Base-by-base conservation (phyloP, 164 flowering plant genomes). In the Cinnamomum chago region DNA sequence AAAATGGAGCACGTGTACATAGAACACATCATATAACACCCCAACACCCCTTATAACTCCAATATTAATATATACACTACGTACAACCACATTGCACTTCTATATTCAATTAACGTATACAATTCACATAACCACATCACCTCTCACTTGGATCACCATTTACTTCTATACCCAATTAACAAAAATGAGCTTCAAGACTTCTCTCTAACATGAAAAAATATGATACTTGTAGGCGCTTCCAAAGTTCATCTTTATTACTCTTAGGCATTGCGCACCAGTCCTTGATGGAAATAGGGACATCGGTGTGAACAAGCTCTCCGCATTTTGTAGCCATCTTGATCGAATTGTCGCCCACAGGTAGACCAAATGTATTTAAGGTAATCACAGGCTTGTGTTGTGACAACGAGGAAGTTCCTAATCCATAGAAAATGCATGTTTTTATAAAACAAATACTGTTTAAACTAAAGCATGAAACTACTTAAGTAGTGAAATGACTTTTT, bases 311-410 rank as follows among this genome's bases (percentile, higher is more conserved):
- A 28, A 28, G 13, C 9, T 68, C 52, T 28, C 70, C 52, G 14
- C 70, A 14, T 40, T 50, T 68, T 68, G 70, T 20, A 68, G 70
- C 40, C 13, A 68, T 5, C 50, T 12, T 30, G 15, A 13, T 6
- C 40, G 70, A 68, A 50, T 68, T 5, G 3, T 68, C 70, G 12
- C 70, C 70, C 70, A 68, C 70, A 18, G 52, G 70, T 33, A 28
- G 28, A 28, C 28, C 28, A 28, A 28, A 28, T 28, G 28, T 3
- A 28, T 28, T 28, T 28, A 28, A 2, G 0, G 28, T 28, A 28
- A 28, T 28, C 28, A 28, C 28, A 28, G 28, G 28, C 28, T 28
- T 28, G 3, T 28, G 27, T 33, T 28, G 13, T 28, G 51, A 67
- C n/a, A 51, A 67, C 1, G 50, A 67, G 13, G 70, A 67, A 25